Evolutionary conservation across 306 rosid species (phyloP), one percentile per base, ranked within the genome.

Genomic region (Cucurbita ficifolia): DNA sequence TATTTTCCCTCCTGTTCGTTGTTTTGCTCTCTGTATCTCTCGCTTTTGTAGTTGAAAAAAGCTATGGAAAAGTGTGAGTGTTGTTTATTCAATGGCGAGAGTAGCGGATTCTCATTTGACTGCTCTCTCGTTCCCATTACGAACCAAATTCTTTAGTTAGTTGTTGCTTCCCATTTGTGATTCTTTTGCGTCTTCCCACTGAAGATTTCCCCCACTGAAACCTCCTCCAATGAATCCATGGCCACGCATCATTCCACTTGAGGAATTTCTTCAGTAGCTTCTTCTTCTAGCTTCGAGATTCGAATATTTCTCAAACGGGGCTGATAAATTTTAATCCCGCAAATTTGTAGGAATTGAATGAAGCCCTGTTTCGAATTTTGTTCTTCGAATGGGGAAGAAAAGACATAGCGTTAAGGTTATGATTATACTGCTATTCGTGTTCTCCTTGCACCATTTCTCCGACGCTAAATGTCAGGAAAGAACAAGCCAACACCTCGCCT

Each of bases 381-480:
- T 3, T 16, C n/a, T 50, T 52, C 62, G 10, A 72, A 72, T 72
- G 75, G 58, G 39, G 74, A 49, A 8, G 39, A 49, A 29, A 69
- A 9, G 5, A 48, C 3, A 8, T 17, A 16, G 21, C 51, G 9
- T 19, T 38, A 18, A 39, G 29, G 4, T 79, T 55, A 29, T 58
- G 62, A 48, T 88, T 9, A 70, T 83, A 52, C 61, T 87, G 72
- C 67, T 88, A 17, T 58, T 81, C 24, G 6, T 82, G 19, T 75
- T 86, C 67, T 80, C 82, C 75, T 83, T 81, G 63, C 75, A 73
- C 65, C 70, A 75, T 35, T 45, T 69, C 60, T 57, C 88, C 76
- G 84, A 50, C 78, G 78, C 81, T 75, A 75, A 75, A 62, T 87
- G 95, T 84, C 89, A 83, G 48, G 91, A 82, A 76, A 86, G 83